Evolutionary conservation across 305 asterid genomes (phyloP).

Genomic region (Salvia sclarea): DNA sequence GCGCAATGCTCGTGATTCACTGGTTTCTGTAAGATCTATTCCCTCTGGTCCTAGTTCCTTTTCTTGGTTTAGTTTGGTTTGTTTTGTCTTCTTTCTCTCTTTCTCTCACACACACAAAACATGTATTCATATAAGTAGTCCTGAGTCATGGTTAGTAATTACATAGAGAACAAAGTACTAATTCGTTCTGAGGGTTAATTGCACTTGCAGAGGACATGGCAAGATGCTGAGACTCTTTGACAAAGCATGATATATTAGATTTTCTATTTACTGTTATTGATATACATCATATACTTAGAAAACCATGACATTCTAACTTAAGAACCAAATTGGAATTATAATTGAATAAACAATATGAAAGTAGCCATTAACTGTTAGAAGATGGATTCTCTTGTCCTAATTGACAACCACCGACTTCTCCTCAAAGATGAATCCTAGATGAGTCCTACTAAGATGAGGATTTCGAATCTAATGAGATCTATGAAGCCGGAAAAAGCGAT

Average conservation of each 20-base stretch:
- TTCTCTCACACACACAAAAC: not conserved
- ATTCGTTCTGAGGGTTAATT: not conserved
- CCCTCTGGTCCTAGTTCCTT: slow-evolving; percentile 7
- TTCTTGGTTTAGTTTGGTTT: not conserved
- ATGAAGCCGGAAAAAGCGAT: no score
- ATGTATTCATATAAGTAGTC: not conserved
- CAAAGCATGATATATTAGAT: not conserved
- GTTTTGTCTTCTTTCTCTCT: not conserved
- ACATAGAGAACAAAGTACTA: not conserved
- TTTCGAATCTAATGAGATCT: no score
- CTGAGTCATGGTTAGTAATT: not conserved
- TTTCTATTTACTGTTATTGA: not conserved
- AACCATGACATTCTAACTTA: not conserved
- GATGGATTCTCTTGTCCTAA: not conserved
- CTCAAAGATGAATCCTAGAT: not conserved
- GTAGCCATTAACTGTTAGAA: not conserved
- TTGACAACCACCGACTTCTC: not conserved
- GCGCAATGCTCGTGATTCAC: slow-evolving; percentile 58
- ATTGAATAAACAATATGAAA: no score
- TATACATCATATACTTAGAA: not conserved
- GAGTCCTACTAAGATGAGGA: not conserved
- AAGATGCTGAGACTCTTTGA: not conserved
- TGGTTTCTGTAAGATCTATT: slow-evolving; percentile 60
- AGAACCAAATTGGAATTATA: no score
- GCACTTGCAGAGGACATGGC: not conserved